A percentile compares a stretch with the other conserved stretches of the same genome.
Conservation (phyloP, 148 eudicot genomes). For the Camellia lanceoleosa region DNA sequence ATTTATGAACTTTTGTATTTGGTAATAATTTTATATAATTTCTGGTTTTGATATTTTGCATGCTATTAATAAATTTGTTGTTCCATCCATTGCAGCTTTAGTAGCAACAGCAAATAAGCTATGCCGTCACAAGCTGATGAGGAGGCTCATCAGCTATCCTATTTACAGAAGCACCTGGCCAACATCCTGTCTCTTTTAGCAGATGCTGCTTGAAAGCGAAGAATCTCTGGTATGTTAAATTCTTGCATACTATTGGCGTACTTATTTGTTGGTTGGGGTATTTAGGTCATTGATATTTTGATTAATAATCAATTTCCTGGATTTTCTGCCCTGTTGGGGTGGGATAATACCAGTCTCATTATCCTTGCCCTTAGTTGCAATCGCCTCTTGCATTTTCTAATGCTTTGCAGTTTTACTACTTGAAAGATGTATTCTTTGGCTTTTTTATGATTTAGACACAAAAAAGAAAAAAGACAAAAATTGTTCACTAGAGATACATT, state of each 20-base stretch:
- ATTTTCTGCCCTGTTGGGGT: background rate
- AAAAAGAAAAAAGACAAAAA: no score
- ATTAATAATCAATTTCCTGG: background rate
- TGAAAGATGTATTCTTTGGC: background rate
- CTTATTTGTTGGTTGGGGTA: background rate
- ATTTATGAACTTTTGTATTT: background rate
- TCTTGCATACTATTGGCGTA: conserved; percentile 5
- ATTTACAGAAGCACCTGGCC: conserved; percentile 87
- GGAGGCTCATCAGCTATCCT: conserved; percentile 96
- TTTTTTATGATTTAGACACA: no score
- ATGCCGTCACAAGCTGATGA: conserved; percentile 99
- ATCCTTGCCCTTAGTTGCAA: background rate
- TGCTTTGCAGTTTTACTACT: background rate
- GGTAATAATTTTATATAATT: background rate
- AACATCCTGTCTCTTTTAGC: conserved; percentile 87
- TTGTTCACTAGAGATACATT: no score
- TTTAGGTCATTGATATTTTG: background rate
- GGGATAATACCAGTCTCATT: background rate
- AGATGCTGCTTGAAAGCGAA: conserved; percentile 67
- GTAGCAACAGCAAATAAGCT: conserved; percentile 94
- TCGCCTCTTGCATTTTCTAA: background rate
- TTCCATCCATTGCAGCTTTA: conserved; percentile 54
- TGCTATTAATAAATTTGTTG: background rate
- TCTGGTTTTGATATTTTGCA: background rate
- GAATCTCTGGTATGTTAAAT: conserved; percentile 67